These are phyloP conservation scores for Geosmithia putterillii DNA, from an alignment of 2,329 filamentous ascomycete species.

Conservation along the genomic window DNA sequence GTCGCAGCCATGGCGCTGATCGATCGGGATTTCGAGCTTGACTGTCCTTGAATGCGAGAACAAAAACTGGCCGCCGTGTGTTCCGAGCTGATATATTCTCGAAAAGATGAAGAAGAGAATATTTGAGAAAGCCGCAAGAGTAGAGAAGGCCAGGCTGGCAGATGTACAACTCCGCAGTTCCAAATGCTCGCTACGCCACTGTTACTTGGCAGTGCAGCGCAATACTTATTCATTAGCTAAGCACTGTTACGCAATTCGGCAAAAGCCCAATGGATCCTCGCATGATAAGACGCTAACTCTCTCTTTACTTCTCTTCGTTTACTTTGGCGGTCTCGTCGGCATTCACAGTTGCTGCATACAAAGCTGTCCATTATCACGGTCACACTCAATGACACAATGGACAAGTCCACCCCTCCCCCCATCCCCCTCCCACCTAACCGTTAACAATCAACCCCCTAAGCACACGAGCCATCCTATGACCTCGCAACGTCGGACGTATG, in stretches of 20 bases:
- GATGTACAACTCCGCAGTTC: too few relatives aligned
- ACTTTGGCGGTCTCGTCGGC: background rate
- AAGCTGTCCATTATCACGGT: background rate
- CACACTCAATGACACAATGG: background rate
- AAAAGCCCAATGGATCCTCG: background rate
- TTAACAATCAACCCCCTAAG: background rate
- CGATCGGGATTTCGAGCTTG: background rate
- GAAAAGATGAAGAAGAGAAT: background rate
- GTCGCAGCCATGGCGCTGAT: background rate
- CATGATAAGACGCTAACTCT: too few relatives aligned
- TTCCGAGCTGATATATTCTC: background rate
- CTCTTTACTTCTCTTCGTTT: too few relatives aligned
- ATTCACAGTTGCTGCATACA: background rate
- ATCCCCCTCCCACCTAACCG: too few relatives aligned
- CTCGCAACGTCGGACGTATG: background rate
- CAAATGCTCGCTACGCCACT: background rate
- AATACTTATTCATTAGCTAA: background rate
- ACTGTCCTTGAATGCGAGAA: too few relatives aligned
- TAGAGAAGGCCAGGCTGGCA: background rate
- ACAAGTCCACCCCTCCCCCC: too few relatives aligned
- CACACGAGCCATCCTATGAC: background rate
- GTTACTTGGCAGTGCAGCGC: too few relatives aligned
- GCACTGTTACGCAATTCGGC: background rate
- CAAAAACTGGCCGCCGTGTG: too few relatives aligned
- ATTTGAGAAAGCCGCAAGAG: background rate